Evolutionary conservation across 352 stramenopile genomes (phyloP).

Genomic region (Thalassiosira oceanica): DNA sequence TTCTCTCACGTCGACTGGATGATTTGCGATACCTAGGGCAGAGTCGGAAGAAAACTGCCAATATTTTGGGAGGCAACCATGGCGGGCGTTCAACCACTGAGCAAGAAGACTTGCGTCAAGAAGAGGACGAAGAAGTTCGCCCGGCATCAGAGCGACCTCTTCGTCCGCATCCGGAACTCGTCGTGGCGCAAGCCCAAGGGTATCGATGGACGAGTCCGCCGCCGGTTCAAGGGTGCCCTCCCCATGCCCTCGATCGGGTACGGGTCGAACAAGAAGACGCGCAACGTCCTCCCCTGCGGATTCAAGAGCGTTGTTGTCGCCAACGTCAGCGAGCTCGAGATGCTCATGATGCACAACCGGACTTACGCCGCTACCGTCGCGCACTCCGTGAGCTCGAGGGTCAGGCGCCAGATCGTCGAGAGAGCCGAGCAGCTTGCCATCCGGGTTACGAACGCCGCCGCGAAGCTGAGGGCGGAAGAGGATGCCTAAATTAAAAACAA

Average conservation of each 20-base stretch:
- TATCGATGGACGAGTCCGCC: conserved; percentile 99
- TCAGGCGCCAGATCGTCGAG: conserved; percentile 96
- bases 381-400: conserved; percentile 95
- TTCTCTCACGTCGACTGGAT: too few relatives aligned
- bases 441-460: conserved; percentile 96
- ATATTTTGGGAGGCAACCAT: conserved; percentile 74
- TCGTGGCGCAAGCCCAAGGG: conserved; percentile 98
- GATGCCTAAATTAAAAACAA: conserved; percentile 78
- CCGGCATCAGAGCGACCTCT: conserved; percentile 97
- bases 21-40: too few relatives aligned
- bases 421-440: conserved; percentile 98
- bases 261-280: conserved; percentile 98
- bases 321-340: conserved; percentile 97
- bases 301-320: conserved; percentile 99
- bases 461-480: conserved; percentile 95
- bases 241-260: conserved; percentile 99
- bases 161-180: conserved; percentile 93
- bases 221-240: conserved; percentile 98
- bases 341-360: conserved; percentile 95
- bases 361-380: conserved; percentile 99
- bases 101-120: conserved; percentile 94
- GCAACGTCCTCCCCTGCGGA: conserved; percentile 96
- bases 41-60: too few relatives aligned
- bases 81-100: conserved; percentile 79
- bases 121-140: conserved; percentile 99